Percentiles rank a stretch among this genome's conserved stretches.
phyloP scores from a whole-genome alignment of 2,329 filamentous ascomycete genomes.

The Fusarium secorum region DNA sequence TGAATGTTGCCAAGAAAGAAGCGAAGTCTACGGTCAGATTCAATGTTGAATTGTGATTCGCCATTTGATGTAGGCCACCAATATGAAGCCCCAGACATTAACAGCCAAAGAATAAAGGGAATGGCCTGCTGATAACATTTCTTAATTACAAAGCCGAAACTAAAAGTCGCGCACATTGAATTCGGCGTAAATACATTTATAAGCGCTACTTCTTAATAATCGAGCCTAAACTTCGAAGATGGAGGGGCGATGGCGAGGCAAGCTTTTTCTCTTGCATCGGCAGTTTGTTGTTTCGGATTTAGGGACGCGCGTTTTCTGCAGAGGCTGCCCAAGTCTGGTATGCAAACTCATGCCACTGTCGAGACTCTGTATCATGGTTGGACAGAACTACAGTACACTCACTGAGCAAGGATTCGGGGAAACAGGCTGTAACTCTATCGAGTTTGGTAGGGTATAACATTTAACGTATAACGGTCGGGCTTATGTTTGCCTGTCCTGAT shows the following conservation, averaged over 20 bases:
- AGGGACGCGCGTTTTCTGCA: slow-evolving; percentile 30
- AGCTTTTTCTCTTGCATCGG: slow-evolving; percentile 6
- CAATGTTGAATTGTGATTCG: slow-evolving; percentile 21
- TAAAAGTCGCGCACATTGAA: not conserved
- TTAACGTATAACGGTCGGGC: not conserved
- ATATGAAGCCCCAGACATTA: not conserved
- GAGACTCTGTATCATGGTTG: slow-evolving; percentile 23
- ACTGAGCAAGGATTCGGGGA: slow-evolving; percentile 11
- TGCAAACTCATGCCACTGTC: slow-evolving; percentile 35
- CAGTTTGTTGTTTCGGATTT: slow-evolving; percentile 30
- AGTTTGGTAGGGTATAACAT: slow-evolving; percentile 5
- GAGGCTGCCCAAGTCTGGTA: slow-evolving; percentile 31
- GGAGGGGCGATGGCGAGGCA: slow-evolving; percentile 10
- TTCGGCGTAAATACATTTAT: not conserved
- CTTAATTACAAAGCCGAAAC: slow-evolving; percentile 4
- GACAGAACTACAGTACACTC: not conserved
- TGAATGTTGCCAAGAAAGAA: not conserved
- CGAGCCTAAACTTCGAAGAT: not conserved
- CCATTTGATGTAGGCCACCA: slow-evolving; percentile 11
- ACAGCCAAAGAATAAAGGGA: not conserved
- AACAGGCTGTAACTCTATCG: slow-evolving; percentile 7
- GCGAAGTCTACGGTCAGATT: not conserved
- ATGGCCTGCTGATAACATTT: slow-evolving; percentile 1
- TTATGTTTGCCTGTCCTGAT: not conserved
- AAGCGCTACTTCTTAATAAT: not conserved